A percentile compares a stretch with the other conserved stretches of the same genome.
Conservation (phyloP, 2,329 filamentous ascomycete genomes). For the Rhynchosporium graminicola region DNA sequence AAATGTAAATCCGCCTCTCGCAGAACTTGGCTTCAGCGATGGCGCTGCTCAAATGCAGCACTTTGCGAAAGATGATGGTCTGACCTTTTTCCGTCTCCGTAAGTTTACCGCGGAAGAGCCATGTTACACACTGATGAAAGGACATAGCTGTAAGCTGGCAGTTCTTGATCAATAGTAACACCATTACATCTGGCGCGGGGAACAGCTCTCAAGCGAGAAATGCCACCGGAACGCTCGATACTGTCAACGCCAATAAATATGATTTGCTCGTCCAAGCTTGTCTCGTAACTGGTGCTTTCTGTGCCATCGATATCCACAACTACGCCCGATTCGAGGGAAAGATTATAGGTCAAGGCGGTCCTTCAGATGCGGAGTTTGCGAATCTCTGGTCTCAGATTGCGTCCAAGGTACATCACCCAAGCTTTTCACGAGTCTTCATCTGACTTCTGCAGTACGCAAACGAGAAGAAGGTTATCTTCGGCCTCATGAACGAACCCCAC, state of each 20-base stretch:
- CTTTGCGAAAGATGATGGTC: slow-evolving; percentile 48
- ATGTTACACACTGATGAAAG: not conserved
- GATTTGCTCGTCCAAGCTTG: slow-evolving; percentile 58
- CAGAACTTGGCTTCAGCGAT: slow-evolving; percentile 25
- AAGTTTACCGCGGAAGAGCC: not conserved
- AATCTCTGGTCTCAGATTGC: slow-evolving; percentile 61
- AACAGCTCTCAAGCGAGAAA: not conserved
- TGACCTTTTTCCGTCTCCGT: slow-evolving; percentile 59
- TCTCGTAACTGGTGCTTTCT: slow-evolving; percentile 55
- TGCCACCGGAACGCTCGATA: slow-evolving; percentile 51
- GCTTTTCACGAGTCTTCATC: not conserved
- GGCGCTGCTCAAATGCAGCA: slow-evolving; percentile 33
- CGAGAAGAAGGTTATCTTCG: slow-evolving; percentile 59
- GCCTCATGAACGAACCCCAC: slow-evolving; percentile 73
- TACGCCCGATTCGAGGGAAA: slow-evolving; percentile 60
- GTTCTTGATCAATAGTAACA: slow-evolving; percentile 54
- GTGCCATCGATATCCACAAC: slow-evolving; percentile 62
- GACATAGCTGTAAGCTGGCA: slow-evolving; percentile 55
- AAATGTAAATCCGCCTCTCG: slow-evolving; percentile 26
- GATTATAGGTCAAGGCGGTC: slow-evolving; percentile 67
- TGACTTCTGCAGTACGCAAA: slow-evolving; percentile 49
- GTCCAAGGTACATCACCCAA: slow-evolving; percentile 37
- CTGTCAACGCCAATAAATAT: slow-evolving; percentile 52
- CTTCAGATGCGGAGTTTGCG: slow-evolving; percentile 57
- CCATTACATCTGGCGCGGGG: not conserved